Evolutionary conservation across 352 stramenopile species (phyloP), one percentile per base, ranked within the genome.

Genomic region (Aphanomyces invadans): DNA sequence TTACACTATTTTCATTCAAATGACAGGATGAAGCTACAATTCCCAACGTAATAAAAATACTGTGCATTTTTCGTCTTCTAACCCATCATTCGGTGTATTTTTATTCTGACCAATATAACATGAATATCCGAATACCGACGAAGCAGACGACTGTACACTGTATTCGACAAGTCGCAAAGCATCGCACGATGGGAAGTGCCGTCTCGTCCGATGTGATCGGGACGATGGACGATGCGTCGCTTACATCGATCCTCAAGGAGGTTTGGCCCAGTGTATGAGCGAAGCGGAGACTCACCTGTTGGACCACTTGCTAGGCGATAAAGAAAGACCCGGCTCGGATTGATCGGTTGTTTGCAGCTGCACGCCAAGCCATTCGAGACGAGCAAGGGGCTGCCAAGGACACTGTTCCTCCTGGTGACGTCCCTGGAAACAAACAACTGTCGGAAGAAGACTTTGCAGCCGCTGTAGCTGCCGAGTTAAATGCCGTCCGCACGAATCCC

Each of bases 141-240:
- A n/a, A n/a, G n/a, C n/a, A n/a, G n/a, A n/a, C n/a, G n/a, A n/a
- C n/a, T n/a, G n/a, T n/a, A n/a, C n/a, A n/a, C n/a, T n/a, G n/a
- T n/a, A n/a, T n/a, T n/a, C n/a, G n/a, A n/a, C n/a, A n/a, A n/a
- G n/a, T n/a, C n/a, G n/a, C 44, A 25, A 52, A 52, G 9, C 12
- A 19, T 25, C 12, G 44, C 4, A 15, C 7, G 17, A 67, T 67
- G 60, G 60, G 60, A 25, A 32, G 60, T 23, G 60, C 60, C 1
- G 60, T 52, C 38, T 67, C 60, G 3, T 67, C 60, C n/a, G 60
- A 67, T 48, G 49, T 67, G n/a, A 67, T 67, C 25, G 33, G 31
- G 28, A 32, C 39, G 4, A 67, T 32, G 45, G 60, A 67, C 44
- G 60, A 67, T 57, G 60, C 60, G 2, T 45, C 42, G 19, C 38